A percentile compares a stretch with the other conserved stretches of the same genome.
phyloP scores from a whole-genome alignment of 2,329 filamentous ascomycete genomes.

The Penicillium expansum region DNA sequence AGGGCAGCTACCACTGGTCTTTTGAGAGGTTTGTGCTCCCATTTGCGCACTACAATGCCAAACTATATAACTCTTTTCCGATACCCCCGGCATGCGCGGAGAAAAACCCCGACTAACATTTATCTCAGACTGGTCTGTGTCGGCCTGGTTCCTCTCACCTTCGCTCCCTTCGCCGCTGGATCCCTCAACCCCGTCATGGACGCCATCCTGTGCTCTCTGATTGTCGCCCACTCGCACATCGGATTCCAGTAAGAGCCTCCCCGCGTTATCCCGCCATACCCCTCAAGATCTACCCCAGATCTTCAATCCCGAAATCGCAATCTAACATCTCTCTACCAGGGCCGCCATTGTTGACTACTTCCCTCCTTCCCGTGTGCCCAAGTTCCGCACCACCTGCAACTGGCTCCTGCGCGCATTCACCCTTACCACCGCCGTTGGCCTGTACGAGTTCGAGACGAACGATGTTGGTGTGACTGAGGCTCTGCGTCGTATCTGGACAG shows the following conservation, averaged over 20 bases:
- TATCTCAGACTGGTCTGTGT: slow-evolving; percentile 66
- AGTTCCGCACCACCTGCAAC: slow-evolving; percentile 62
- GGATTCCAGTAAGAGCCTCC: slow-evolving; percentile 72
- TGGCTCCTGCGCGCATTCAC: slow-evolving; percentile 81
- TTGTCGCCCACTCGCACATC: slow-evolving; percentile 92
- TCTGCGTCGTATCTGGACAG: slow-evolving; percentile 84
- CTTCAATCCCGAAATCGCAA: not conserved
- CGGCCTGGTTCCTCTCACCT: slow-evolving; percentile 77
- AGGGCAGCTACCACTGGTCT: slow-evolving; percentile 98
- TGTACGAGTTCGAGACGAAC: slow-evolving; percentile 99
- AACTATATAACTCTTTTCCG: not conserved
- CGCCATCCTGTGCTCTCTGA: slow-evolving; percentile 74
- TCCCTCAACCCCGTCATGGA: slow-evolving; percentile 87
- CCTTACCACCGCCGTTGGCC: slow-evolving; percentile 74
- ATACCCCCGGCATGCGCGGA: not conserved
- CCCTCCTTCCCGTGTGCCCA: slow-evolving; percentile 67
- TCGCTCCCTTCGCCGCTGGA: slow-evolving; percentile 88
- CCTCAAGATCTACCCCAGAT: not conserved
- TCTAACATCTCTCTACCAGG: slow-evolving; percentile 38
- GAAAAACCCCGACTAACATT: slow-evolving; percentile 1
- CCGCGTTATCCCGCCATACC: not conserved
- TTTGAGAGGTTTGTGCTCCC: slow-evolving; percentile 67
- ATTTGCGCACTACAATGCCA: not conserved
- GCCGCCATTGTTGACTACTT: slow-evolving; percentile 88
- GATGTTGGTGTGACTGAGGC: slow-evolving; percentile 92